Base-by-base conservation (phyloP, 2,329 filamentous ascomycete species). In the Dothideomycetes sp. region DNA sequence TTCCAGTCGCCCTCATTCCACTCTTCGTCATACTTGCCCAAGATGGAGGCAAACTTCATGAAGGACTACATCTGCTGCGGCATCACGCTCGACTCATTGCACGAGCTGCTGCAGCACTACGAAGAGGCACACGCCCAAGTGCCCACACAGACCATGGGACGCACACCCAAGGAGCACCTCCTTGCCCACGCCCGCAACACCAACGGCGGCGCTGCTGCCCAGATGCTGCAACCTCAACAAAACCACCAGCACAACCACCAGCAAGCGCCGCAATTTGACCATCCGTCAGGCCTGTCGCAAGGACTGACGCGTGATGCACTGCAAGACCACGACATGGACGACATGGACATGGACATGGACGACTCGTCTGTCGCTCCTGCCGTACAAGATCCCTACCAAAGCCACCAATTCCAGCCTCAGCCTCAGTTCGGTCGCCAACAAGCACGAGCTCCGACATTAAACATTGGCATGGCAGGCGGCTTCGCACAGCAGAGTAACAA, bases 31-130 rank as follows among this genome's bases (percentile, higher is more conserved):
- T 96, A 96, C 59, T 75, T 95, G 1, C 89, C 88, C 8, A 95
- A 94, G 63, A 78, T 95, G 57, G 91, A 98, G 64, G 89, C 89
- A 47, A 91, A 89, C 57, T 98, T 95, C 62, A 93, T 96, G 85
- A 82, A 82, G 63, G 88, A 96, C 65, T 96, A 96, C 64, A 82
- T 82, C 38, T 98, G 91, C 67, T 98, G 91, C 64, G 87, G 87
- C 54, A 76, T 85, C 54, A 89, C 82, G 22, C 74, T 95, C 51
- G 83, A 88, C 17, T 93, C 88, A 36, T 75, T 98, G 51, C 91
- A 98, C 65, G 91, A 96, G 58, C 72, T 98, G 33, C 70, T 98
- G 33, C 87, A 94, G 58, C 91, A 98, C 62, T 98, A 95, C 59
- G 91, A 98, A 64, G 89, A 95, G 64, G 78, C 82, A 41, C 91